These are phyloP conservation scores for Microcera coccophila DNA, from an alignment of 2,329 filamentous ascomycete genomes.

Conservation along the genomic window DNA sequence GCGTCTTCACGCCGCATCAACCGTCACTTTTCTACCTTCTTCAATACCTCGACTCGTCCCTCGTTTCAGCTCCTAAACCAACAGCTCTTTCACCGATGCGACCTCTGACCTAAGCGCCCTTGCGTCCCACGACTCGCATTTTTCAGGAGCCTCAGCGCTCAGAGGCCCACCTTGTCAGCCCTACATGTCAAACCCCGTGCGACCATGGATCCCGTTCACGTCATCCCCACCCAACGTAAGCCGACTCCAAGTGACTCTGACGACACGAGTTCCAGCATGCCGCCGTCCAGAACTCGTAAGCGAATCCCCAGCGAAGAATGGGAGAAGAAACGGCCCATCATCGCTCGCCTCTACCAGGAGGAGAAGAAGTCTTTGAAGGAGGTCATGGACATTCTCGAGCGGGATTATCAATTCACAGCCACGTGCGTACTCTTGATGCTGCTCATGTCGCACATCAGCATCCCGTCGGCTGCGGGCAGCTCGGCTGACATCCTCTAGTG, in stretches of 20 bases:
- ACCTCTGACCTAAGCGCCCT: neutral
- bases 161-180: neutral
- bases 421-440: conserved; percentile 30
- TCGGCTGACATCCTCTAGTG: conserved; percentile 23
- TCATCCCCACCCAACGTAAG: conserved; percentile 23
- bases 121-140: neutral
- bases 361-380: conserved; percentile 40
- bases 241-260: conserved; percentile 26
- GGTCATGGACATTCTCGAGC: conserved; percentile 38
- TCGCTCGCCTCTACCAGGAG: conserved; percentile 38
- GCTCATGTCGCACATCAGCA: neutral
- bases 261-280: conserved; percentile 27
- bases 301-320: conserved; percentile 32
- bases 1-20: neutral
- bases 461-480: neutral
- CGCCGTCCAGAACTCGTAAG: conserved; percentile 25
- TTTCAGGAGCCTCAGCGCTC: neutral
- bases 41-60: neutral
- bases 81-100: neutral
- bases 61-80: neutral
- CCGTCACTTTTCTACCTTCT: neutral
- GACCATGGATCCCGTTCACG: conserved; percentile 21
- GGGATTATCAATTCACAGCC: conserved; percentile 36
- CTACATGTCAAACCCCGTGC: neutral
- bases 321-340: conserved; percentile 34